phyloP scores from a whole-genome alignment of 257 asterid species.

The Handroanthus guayacan region DNA sequence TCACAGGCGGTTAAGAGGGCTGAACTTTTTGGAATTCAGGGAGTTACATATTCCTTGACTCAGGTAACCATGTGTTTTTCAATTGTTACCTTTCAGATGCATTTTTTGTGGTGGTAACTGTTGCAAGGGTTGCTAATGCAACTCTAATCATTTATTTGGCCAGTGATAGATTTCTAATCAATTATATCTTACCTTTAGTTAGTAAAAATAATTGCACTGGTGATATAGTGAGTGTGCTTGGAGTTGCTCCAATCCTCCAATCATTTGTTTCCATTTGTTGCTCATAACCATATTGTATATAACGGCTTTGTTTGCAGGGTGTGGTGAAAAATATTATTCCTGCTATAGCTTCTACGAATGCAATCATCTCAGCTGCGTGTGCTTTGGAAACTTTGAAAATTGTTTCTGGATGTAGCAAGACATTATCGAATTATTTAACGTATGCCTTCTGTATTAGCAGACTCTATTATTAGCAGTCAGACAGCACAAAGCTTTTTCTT shows the following conservation, averaged over 20 bases:
- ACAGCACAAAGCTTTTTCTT: not conserved
- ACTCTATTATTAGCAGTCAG: not conserved
- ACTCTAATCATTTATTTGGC: conserved; percentile 13
- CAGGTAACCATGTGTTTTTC: conserved; percentile 61
- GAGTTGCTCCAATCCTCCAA: not conserved
- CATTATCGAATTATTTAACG: conserved; percentile 87
- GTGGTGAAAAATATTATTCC: conserved; percentile 99
- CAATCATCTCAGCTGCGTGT: conserved; percentile 96
- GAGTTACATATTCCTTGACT: conserved; percentile 93
- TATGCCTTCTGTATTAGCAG: conserved; percentile 37
- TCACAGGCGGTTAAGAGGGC: conserved; percentile 92
- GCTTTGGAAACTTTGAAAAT: conserved; percentile 96
- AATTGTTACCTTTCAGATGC: conserved; percentile 28
- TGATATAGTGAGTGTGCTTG: not conserved
- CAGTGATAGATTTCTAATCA: conserved; percentile 3
- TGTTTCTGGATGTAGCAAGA: conserved; percentile 94
- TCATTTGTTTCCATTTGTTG: not conserved
- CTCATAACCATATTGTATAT: conserved; percentile 23
- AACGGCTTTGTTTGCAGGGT: conserved; percentile 59
- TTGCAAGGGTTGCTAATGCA: conserved; percentile 16
- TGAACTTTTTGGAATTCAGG: conserved; percentile 97
- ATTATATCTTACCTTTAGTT: not conserved
- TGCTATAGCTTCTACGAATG: conserved; percentile 98
- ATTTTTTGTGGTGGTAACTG: conserved; percentile 1
- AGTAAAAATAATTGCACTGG: conserved; percentile 24